Percentiles rank a stretch among this genome's conserved stretches.
These are phyloP conservation scores for Rauvolfia tetraphylla DNA, from an alignment of 257 asterid species.

Conservation along the genomic window DNA sequence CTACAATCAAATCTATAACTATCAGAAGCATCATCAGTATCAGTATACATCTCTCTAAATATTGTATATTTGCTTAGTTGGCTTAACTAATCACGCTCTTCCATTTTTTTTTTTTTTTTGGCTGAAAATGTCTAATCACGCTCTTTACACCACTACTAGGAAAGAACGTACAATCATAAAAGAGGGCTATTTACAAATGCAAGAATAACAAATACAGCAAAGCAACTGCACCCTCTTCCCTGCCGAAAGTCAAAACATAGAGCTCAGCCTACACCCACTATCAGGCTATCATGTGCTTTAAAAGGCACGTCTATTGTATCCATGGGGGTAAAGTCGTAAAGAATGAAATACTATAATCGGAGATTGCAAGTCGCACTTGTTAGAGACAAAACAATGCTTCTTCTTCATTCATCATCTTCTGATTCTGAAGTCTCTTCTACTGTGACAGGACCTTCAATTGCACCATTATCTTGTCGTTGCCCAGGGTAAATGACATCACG, in stretches of 20 bases:
- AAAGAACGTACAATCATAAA: neutral
- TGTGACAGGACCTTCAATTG: slow-evolving; percentile 41
- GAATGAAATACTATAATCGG: neutral
- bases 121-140: no score
- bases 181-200: neutral
- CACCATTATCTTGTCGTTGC: slow-evolving; percentile 31
- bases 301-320: neutral
- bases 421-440: slow-evolving; percentile 54
- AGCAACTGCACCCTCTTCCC: neutral
- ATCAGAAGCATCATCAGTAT: no score
- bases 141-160: neutral
- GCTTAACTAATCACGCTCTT: neutral
- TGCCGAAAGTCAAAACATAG: neutral
- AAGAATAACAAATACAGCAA: neutral
- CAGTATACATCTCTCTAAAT: neutral
- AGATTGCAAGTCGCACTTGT: neutral
- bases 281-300: slow-evolving; percentile 1
- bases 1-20: no score
- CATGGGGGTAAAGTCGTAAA: neutral
- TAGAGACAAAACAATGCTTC: neutral
- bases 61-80: neutral
- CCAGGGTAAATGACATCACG: slow-evolving; percentile 45
- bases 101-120: no score
- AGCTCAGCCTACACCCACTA: neutral
- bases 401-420: slow-evolving; percentile 34